Base-by-base conservation (phyloP, 352 stramenopile species). In the Globisporangium acanthophoron region DNA sequence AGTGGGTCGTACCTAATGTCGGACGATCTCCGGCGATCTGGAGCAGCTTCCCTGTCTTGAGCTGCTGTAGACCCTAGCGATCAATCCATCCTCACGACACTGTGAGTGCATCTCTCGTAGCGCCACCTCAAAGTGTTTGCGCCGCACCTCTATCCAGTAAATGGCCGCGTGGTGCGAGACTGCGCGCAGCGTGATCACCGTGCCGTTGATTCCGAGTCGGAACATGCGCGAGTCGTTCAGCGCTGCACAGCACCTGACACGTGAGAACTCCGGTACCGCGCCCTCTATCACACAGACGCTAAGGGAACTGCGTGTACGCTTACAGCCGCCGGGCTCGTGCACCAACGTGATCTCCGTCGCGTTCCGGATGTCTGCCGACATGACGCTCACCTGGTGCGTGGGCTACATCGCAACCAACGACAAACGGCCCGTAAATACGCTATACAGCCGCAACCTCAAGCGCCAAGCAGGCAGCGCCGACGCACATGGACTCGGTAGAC, bases 401-500 rank as follows among this genome's bases (percentile, higher is more conserved):
- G 79, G 65, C 78, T 90, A 21, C n/a, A 43, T 7, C 24, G 1
- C 24, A 27, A 27, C 33, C 53, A 39, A 31, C 39, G 31, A 39
- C 15, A 11, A 21, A 11, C 20, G 8, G 29, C 47, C 2, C 9
- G 7, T 18, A 1, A 18, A 4, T 24, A 50, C 18, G 2, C 20
- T 3, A 5, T n/a, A 31, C 24, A 12, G 33, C 16, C 40, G 9
- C n/a, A 31, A 49, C 44, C 0, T 9, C 3, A 11, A 6, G 1
- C 13, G 16, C 41, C 20, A 3, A 35, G 5, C 50, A 67, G 33
- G 5, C 5, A 50, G 21, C 20, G 12, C 16, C 15, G 40, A 77
- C 77, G 41, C 51, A 90, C 80, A 59, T 88, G 74, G 15, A 89
- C 74, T 52, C 78, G 70, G 54, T 88, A 91, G 49, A 91, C 72